Base-by-base conservation (phyloP, 116 monocot genomes). In the Zostera marina region DNA sequence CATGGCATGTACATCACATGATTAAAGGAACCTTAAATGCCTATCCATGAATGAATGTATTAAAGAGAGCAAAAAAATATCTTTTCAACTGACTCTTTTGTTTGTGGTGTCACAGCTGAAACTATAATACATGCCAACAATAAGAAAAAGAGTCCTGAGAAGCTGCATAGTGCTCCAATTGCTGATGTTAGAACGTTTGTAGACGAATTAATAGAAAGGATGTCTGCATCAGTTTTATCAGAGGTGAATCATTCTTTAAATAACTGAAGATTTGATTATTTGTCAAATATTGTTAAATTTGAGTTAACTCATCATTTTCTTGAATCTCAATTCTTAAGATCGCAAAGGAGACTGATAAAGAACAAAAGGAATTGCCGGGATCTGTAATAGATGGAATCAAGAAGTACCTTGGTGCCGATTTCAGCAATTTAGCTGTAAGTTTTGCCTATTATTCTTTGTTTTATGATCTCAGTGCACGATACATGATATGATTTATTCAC, bases 181-280 rank as follows among this genome's bases (percentile, higher is more conserved):
- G 52, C 63, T 0, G 67, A 83, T 71, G 75, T 83, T 14, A 58
- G 46, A 8, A 68, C 64, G 20, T 63, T 83, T 21, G 64, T 79
- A 9, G 68, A 75, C 19, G 78, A 78, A 65, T 49, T 83, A 16
- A 76, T 83, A 70, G 47, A 65, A 32, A 76, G 76, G 57, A 70
- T 67, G 41, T 16, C 70, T 58, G 43, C 60, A 56, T 72, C 69
- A 21, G 58, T 79, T 57, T 41, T 75, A 11, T 60, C 64, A 13
- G 79, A 83, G 78, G 83, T 82, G 22, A 68, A 53, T 13, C 6
- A 5, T 17, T 12, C 22, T 11, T 42, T 21, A 53, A 1, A 53
- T 43, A 17, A 10, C 1, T 39, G 17, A 11, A 47, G 42, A 44
- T 41, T 54, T 21, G 41, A 45, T 52, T 47, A 32, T 62, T 41